Conservation (phyloP, 2,329 filamentous ascomycete species). For the Monilinia fructigena region DNA sequence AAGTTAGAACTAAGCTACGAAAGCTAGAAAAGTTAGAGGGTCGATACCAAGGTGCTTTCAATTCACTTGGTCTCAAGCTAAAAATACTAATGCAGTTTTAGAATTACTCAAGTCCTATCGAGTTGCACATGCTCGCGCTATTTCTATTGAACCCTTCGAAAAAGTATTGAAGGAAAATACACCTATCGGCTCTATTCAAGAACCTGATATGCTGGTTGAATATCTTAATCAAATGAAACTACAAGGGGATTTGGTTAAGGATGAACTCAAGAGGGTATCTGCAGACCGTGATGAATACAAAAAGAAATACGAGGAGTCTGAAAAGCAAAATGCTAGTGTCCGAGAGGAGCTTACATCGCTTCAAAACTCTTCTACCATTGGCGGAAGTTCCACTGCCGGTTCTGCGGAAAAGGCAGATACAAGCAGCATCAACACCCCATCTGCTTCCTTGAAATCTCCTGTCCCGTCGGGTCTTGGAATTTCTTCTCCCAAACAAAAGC, state of each 20-base stretch:
- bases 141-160: constrained; percentile 91
- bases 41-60: constrained; percentile 71
- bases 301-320: constrained; percentile 68
- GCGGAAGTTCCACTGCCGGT: constrained; percentile 33
- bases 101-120: constrained; percentile 90
- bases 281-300: constrained; percentile 78
- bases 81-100: constrained; percentile 41
- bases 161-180: constrained; percentile 88
- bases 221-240: constrained; percentile 84
- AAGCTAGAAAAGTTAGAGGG: constrained; percentile 88
- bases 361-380: constrained; percentile 44
- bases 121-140: constrained; percentile 81
- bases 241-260: constrained; percentile 89
- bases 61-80: neutral
- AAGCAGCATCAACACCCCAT: constrained; percentile 36
- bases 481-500: constrained; percentile 50
- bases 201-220: constrained; percentile 80
- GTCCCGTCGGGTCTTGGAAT: constrained; percentile 50
- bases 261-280: constrained; percentile 85
- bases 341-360: constrained; percentile 63
- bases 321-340: constrained; percentile 61
- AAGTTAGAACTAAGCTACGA: constrained; percentile 72
- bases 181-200: constrained; percentile 81
- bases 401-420: constrained; percentile 32
- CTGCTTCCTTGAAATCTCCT: constrained; percentile 47